A percentile compares a stretch with the other conserved stretches of the same genome.
phyloP scores from a whole-genome alignment of 768 basidiomycete genomes.

The Pulveroboletus ravenelii region DNA sequence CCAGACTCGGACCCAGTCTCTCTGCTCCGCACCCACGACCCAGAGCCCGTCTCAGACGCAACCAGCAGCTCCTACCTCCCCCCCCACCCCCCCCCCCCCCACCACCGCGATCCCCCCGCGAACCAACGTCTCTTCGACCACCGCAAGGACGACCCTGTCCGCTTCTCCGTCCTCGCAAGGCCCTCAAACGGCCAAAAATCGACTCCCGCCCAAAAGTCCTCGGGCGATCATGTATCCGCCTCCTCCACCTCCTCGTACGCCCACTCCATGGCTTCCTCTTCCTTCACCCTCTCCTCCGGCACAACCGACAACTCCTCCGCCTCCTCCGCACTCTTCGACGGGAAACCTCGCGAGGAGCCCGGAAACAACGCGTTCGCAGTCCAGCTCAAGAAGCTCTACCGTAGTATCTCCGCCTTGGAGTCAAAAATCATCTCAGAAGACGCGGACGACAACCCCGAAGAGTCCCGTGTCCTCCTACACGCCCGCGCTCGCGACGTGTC shows the following conservation, averaged over 20 bases:
- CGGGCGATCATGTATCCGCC: constrained; percentile 67
- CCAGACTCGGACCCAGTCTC: constrained; percentile 67
- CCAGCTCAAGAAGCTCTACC: constrained; percentile 79
- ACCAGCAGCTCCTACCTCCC: constrained; percentile 46
- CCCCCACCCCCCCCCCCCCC: constrained; percentile 27
- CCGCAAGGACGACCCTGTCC: constrained; percentile 84
- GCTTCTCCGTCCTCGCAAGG: constrained; percentile 66
- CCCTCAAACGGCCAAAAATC: constrained; percentile 40
- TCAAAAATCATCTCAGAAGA: constrained; percentile 64
- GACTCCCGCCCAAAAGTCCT: constrained; percentile 52
- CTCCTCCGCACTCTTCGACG: constrained; percentile 66
- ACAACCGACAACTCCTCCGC: constrained; percentile 74
- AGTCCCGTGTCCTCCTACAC: constrained; percentile 34
- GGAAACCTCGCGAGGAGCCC: constrained; percentile 47
- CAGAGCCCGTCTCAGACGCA: constrained; percentile 59
- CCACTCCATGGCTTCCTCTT: constrained; percentile 61
- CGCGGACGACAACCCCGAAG: constrained; percentile 47
- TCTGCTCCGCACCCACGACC: constrained; percentile 56
- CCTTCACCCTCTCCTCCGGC: constrained; percentile 66
- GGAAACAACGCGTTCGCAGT: constrained; percentile 63
- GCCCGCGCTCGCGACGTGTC: constrained; percentile 29
- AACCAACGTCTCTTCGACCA: constrained; percentile 78
- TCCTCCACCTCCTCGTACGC: constrained; percentile 75
- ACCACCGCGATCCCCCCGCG: constrained; percentile 32
- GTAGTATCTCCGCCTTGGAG: constrained; percentile 77